Evolutionary conservation across 148 eudicot species (phyloP), one percentile per base, ranked within the genome.

Genomic region (Simmondsia chinensis): DNA sequence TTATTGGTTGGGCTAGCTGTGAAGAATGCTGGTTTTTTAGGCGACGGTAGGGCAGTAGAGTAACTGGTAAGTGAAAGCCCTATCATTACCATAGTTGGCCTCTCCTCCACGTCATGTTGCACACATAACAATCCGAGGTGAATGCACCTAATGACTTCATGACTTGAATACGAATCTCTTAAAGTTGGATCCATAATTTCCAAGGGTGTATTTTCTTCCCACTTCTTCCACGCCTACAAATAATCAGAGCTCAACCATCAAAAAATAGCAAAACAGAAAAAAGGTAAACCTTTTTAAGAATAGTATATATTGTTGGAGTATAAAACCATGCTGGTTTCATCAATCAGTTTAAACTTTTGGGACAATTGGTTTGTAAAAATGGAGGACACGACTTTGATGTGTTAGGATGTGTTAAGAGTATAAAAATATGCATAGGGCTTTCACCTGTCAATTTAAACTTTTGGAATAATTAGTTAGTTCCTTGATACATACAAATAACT

Each of bases 181-280:
- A 68, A 34, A 9, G 25, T 25, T 19, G 70, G 70, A 50, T 68
- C 73, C 25, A 73, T 25, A 16, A 68, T 18, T 2, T 57, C 56
- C 35, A 43, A 34, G 0, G 61, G 22, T 4, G 16, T 44, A 40
- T 59, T 61, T 0, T 55, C 57, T 13, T 42, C 43, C 71, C 67
- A 73, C 8, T 36, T 21, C 30, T 39, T 60, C 79, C 79, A 73
- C 4, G 63, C 74, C 79, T 68, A n/a, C n/a, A n/a, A n/a, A n/a
- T n/a, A n/a, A n/a, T n/a, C n/a, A n/a, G n/a, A n/a, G n/a, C n/a
- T n/a, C n/a, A n/a, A n/a, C n/a, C n/a, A n/a, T n/a, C n/a, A 20
- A 0, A 39, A 33, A 6, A 12, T 25, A 22, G 20, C 9, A 10
- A 16, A 1, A 27, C 1, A n/a, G 7, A 19, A 4, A 1, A 20